Conservation (phyloP, 2,329 filamentous ascomycete genomes). For the Monosporascus sp. region DNA sequence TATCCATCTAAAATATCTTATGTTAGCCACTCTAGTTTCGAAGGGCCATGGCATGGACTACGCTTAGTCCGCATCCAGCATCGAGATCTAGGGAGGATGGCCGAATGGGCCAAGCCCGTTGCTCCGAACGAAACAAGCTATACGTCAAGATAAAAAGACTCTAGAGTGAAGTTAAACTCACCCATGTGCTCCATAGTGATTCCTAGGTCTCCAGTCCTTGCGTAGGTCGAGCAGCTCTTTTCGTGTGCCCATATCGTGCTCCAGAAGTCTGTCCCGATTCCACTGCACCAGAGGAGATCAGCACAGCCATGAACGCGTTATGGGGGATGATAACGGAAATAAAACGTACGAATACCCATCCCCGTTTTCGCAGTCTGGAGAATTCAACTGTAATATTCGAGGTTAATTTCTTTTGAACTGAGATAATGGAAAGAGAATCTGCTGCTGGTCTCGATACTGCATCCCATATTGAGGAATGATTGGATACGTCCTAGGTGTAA, state of each 20-base stretch:
- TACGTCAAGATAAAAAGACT: no score
- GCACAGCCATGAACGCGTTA: not conserved
- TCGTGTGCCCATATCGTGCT: no score
- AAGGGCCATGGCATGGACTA: not conserved
- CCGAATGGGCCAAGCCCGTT: no score
- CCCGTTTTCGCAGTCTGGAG: not conserved
- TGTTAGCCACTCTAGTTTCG: not conserved
- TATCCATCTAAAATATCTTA: not conserved
- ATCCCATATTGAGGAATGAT: no score
- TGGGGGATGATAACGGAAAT: not conserved
- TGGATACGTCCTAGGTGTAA: no score
- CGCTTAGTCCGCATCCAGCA: no score
- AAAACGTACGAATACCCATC: not conserved
- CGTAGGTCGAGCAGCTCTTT: no score
- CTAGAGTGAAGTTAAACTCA: not conserved
- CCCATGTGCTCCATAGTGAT: not conserved
- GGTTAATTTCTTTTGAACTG: not conserved
- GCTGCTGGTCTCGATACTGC: no score
- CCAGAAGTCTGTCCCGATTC: not conserved
- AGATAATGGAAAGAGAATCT: no score
- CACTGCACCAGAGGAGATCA: not conserved
- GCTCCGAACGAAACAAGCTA: no score
- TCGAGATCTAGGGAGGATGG: no score
- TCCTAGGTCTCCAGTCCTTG: not conserved
- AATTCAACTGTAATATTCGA: not conserved